Evolutionary conservation across 2,329 filamentous ascomycete species (phyloP).

Genomic region (Cladosporium sp.): DNA sequence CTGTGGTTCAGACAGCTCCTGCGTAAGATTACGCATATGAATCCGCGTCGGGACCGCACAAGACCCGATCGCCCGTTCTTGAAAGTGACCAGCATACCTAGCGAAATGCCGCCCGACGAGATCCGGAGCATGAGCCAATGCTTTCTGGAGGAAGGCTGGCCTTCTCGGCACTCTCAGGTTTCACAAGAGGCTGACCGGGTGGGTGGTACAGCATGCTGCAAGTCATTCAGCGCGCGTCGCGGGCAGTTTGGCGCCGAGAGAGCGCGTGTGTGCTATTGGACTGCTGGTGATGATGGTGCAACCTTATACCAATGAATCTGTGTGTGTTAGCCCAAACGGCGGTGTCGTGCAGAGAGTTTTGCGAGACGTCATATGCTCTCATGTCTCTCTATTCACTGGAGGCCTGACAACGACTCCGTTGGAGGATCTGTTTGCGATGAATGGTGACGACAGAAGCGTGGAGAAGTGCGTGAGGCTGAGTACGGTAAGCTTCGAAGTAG

Average conservation of each 20-base stretch:
- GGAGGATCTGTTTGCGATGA: not conserved
- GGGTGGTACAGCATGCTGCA: not conserved
- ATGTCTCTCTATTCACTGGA: not conserved
- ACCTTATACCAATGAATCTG: not conserved
- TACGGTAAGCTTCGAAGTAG: not conserved
- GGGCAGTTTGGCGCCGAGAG: not conserved
- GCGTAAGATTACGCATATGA: not conserved
- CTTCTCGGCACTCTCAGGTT: not conserved
- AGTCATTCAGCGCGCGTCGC: conserved; percentile 13
- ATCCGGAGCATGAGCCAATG: not conserved
- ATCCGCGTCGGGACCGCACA: not conserved
- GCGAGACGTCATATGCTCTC: not conserved
- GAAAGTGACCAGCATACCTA: not conserved
- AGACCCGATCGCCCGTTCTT: not conserved
- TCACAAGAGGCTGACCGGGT: not conserved
- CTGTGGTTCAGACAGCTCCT: not conserved
- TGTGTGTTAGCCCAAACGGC: not conserved
- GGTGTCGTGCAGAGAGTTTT: not conserved
- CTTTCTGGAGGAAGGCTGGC: not conserved
- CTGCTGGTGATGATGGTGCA: not conserved
- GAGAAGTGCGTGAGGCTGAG: not conserved
- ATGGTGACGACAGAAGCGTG: not conserved
- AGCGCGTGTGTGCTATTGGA: not conserved
- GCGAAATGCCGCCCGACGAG: not conserved
- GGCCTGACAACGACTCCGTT: not conserved